Base-by-base conservation (phyloP, 495 filamentous ascomycete genomes). In the Hypoxylon trugodes region DNA sequence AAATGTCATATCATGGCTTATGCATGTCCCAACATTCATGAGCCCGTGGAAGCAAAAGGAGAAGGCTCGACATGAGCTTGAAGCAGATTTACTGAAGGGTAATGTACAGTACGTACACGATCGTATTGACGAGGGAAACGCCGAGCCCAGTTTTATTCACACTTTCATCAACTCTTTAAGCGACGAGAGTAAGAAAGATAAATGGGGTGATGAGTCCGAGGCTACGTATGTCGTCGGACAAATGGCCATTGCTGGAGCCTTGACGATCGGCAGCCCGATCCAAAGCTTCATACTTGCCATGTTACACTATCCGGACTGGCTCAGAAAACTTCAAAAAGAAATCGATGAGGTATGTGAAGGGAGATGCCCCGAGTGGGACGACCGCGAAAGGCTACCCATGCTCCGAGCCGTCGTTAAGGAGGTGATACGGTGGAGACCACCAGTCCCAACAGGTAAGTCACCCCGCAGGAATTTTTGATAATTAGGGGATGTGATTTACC, bases 341-440 rank as follows among this genome's bases (percentile, higher is more conserved):
- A 71, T 87, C 33, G 85, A 87, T 49, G 42, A 36, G 0, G 76
- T 80, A 8, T 78, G 82, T 21, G 79, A 71, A 8, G 82, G 76
- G 1, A 58, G 70, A 25, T 77, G 82, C 41, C 82, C 82, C n/a
- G 54, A 71, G 52, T 82, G 80, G 74, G 76, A 75, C 22, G 80
- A 85, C 43, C 51, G 76, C 9, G 71, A 76, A 41, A 61, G 69
- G 24, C 47, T 85, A 10, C 82, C 82, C 5, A 54, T 79, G 51
- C 59, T 87, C 48, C 73, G 84, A 28, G 85, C 86, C 0, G 75
- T 83, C 8, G 78, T 87, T n/a, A 84, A 86, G 68, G 86, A 89
- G 69, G 76, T 81, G 9, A 73, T 87, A 16, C 77, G 87, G 43
- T 88, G 86, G 86, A 72, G 84, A 9, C 86, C 86, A 12, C 72